Base-by-base conservation (phyloP, 192 early-diverging fungal species). In the Podila horticola region DNA sequence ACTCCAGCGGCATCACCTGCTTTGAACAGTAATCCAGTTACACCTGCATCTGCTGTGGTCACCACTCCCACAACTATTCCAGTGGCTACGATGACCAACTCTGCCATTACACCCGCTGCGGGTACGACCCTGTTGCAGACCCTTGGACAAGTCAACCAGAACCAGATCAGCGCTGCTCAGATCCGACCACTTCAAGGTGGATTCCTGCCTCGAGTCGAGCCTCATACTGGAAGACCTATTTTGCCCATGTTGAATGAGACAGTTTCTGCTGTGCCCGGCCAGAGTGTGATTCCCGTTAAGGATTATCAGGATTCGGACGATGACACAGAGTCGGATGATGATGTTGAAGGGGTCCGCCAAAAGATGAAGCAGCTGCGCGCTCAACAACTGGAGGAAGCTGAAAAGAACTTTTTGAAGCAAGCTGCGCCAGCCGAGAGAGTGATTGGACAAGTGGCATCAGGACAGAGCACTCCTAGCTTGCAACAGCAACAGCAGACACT, bases 251-350 rank as follows among this genome's bases (percentile, higher is more conserved):
- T 81, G 17, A 81, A 81, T 9, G 77, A 81, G 52, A 81, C 77
- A n/a, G 77, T 81, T 22, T 81, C 77, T 22, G 77, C 77, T 34
- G 77, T 81, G 1, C 77, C 77, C 24, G 77, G 77, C 15, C 77
- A 81, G 62, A 81, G 77, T 45, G 77, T 81, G 31, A 81, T 81
- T 24, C 77, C 77, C 3, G 71, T 81, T 17, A 77, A 66, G 58
- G 82, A 64, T 51, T 79, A 72, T 30, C 67, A 82, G 41, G 82
- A 83, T 36, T 71, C 85, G 11, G 87, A 87, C 29, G 73, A 85
- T 33, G 85, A 88, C 41, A 89, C 86, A 20, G 88, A 91, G 34
- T 83, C 83, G 19, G 89, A 89, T 50, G 74, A 84, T 20, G 88
- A 89, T 67, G 87, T 86, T 2, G 84, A 88, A 55, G 79, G 84